Evolutionary conservation across 805 yeast genomes (phyloP).

Genomic region (Kodamaea jinghongensis): DNA sequence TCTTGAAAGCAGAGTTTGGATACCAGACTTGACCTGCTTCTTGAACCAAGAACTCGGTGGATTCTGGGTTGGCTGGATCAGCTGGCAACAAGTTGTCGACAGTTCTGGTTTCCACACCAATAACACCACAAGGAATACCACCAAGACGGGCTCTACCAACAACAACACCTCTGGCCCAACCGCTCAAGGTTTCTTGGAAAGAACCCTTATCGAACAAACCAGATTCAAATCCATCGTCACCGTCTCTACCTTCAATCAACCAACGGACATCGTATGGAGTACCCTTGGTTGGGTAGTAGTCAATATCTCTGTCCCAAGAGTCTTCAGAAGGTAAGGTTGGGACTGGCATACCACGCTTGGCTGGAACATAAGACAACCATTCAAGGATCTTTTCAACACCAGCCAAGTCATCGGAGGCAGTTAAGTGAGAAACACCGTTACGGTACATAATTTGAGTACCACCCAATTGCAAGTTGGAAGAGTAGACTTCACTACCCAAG

Average conservation of each 20-base stretch:
- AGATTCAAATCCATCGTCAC: slow-evolving; percentile 67
- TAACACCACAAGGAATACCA: slow-evolving; percentile 98
- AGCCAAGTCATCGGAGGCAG: slow-evolving; percentile 94
- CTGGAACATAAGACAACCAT: slow-evolving; percentile 95
- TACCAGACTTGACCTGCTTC: slow-evolving; percentile 99
- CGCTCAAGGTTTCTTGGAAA: slow-evolving; percentile 93
- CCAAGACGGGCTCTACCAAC: slow-evolving; percentile 98
- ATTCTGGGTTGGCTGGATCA: slow-evolving; percentile 96
- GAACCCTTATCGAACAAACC: slow-evolving; percentile 93
- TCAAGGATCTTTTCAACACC: slow-evolving; percentile 93
- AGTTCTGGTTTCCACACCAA: slow-evolving; percentile 90
- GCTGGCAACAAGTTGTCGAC: slow-evolving; percentile 93
- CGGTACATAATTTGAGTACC: slow-evolving; percentile 99
- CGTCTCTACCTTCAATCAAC: slow-evolving; percentile 87
- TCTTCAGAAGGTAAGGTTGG: slow-evolving; percentile 84
- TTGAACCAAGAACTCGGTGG: slow-evolving; percentile 80
- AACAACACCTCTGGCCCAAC: slow-evolving; percentile 99
- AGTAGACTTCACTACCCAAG: slow-evolving; percentile 94
- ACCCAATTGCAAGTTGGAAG: slow-evolving; percentile 96
- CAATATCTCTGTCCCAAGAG: slow-evolving; percentile 92
- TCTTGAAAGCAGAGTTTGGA: slow-evolving; percentile 98
- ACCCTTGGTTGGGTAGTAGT: slow-evolving; percentile 66
- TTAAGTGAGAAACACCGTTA: slow-evolving; percentile 97
- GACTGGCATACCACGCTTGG: slow-evolving; percentile 82
- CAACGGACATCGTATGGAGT: slow-evolving; percentile 89